Percentiles rank a stretch among this genome's conserved stretches.
phyloP scores from a whole-genome alignment of 345 rosid species.

The Corchorus capsularis region DNA sequence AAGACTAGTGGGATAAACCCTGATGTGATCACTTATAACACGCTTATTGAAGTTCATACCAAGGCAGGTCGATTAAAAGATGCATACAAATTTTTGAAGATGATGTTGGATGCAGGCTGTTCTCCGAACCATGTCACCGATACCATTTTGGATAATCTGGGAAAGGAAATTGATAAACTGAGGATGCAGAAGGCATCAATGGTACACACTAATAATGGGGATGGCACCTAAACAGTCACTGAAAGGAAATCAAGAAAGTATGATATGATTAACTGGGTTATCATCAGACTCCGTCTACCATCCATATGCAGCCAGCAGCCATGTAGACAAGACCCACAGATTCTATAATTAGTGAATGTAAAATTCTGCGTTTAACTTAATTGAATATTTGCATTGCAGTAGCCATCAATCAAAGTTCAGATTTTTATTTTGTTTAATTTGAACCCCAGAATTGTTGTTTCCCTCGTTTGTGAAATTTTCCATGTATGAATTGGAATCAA shows the following conservation, averaged over 20 bases:
- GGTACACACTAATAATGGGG: conserved; percentile 31
- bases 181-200: conserved; percentile 71
- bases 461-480: background rate
- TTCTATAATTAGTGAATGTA: no score
- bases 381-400: background rate
- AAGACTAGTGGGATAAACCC: conserved; percentile 66
- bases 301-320: no score
- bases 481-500: background rate
- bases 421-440: background rate
- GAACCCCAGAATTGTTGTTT: background rate
- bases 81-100: conserved; percentile 66
- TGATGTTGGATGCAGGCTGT: conserved; percentile 79
- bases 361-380: background rate
- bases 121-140: conserved; percentile 82
- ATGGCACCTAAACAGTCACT: conserved; percentile 14
- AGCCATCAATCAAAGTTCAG: background rate
- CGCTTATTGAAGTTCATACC: conserved; percentile 80
- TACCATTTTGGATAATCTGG: conserved; percentile 77
- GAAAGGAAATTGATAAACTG: conserved; percentile 70
- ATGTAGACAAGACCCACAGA: no score
- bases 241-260: background rate
- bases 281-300: background rate
- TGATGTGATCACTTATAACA: conserved; percentile 83
- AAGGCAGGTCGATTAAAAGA: conserved; percentile 78
- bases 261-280: background rate